Percentiles rank a stretch among this genome's conserved stretches.
Evolutionary conservation across 2,329 filamentous ascomycete genomes (phyloP).

Genomic region (Diatrype stigma): DNA sequence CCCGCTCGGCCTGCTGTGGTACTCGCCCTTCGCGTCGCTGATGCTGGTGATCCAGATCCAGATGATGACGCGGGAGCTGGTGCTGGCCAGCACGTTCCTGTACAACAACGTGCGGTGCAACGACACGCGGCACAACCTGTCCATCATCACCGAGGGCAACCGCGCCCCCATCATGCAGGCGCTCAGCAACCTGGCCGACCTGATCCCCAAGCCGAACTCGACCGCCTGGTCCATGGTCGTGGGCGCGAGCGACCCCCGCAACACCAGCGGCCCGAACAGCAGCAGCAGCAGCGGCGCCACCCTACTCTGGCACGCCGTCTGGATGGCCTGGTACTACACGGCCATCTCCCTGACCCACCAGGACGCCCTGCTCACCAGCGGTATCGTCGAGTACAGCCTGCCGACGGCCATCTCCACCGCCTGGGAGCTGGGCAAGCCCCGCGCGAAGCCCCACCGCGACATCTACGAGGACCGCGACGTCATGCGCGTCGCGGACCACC

Average conservation of each 20-base stretch:
- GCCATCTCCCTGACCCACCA: conserved; percentile 8
- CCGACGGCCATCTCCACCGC: conserved; percentile 8
- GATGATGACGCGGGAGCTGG: conserved; percentile 11
- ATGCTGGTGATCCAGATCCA: conserved; percentile 9
- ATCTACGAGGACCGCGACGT: conserved; percentile 10
- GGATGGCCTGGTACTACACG: conserved; percentile 11
- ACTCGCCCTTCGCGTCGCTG: conserved; percentile 8
- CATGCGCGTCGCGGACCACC: conserved; percentile 6
- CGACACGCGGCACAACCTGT: conserved; percentile 6
- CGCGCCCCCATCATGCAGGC: conserved; percentile 7
- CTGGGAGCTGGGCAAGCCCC: conserved; percentile 8
- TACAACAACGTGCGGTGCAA: conserved; percentile 7
- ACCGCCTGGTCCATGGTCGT: conserved; percentile 4
- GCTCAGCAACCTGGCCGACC: conserved; percentile 6
- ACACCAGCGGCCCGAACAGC: background rate
- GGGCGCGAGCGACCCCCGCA: conserved; percentile 1
- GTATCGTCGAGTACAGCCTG: conserved; percentile 8
- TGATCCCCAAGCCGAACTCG: conserved; percentile 3
- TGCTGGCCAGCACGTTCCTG: conserved; percentile 3
- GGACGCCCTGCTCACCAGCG: conserved; percentile 7
- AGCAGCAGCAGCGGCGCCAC: too few species aligned
- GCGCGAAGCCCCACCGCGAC: conserved; percentile 7
- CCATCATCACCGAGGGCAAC: conserved; percentile 9
- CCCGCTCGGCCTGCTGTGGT: conserved; percentile 9
- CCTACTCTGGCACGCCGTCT: conserved; percentile 7